These are phyloP conservation scores for Aspergillus versicolor DNA, from an alignment of 2,329 filamentous ascomycete genomes.

Conservation along the genomic window DNA sequence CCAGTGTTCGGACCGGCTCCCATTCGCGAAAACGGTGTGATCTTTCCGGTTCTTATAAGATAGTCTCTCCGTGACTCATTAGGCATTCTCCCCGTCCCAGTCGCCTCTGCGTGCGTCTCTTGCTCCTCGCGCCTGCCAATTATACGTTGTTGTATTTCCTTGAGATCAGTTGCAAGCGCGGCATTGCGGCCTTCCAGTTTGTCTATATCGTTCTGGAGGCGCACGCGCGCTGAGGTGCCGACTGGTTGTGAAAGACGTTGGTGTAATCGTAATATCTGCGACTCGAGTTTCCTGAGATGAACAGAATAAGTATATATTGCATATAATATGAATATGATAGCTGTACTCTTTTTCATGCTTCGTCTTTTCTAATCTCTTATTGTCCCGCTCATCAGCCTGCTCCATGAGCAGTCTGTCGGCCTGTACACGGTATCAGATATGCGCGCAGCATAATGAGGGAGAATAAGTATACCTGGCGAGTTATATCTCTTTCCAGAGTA, in stretches of 20 bases:
- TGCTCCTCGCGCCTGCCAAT: conserved; percentile 66
- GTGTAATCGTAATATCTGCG: conserved; percentile 62
- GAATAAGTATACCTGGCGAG: conserved; percentile 48
- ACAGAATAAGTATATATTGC: conserved; percentile 2
- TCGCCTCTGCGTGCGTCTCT: conserved; percentile 44
- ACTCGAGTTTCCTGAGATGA: conserved; percentile 56
- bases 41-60: conserved; percentile 92
- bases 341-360: conserved; percentile 47
- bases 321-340: neutral
- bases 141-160: conserved; percentile 79
- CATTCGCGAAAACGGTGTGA: conserved; percentile 88
- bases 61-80: conserved; percentile 86
- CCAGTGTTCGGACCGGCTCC: conserved; percentile 59
- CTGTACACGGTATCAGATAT: conserved; percentile 22
- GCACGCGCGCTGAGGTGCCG: conserved; percentile 50
- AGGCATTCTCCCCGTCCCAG: conserved; percentile 58
- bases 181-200: conserved; percentile 65
- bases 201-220: conserved; percentile 57
- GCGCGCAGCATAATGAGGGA: neutral
- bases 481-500: conserved; percentile 86
- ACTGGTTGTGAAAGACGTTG: conserved; percentile 57
- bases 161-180: conserved; percentile 68
- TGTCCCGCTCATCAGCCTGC: conserved; percentile 64
- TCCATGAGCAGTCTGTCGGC: conserved; percentile 61
- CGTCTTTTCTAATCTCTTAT: conserved; percentile 61